Percentiles rank a stretch among this genome's conserved stretches.
Conservation (phyloP, 768 basidiomycete species). For the Trichaptum fuscoviolaceum region DNA sequence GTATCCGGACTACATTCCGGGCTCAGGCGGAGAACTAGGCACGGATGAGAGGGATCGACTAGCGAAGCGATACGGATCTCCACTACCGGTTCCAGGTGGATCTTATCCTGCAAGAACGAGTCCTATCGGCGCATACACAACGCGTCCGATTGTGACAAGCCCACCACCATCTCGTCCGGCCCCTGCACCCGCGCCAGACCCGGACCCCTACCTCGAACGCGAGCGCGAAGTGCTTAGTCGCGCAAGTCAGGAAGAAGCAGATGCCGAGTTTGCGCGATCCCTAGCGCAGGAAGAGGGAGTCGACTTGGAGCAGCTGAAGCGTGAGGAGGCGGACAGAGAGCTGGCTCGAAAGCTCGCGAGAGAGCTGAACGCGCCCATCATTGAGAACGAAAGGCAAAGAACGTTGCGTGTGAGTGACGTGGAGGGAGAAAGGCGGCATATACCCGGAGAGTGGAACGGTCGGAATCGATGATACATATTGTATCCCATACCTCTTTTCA, state of each 20-base stretch:
- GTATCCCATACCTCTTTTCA: no score
- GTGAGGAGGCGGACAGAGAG: slow-evolving; percentile 1
- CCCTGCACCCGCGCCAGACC: slow-evolving; percentile 11
- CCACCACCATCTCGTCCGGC: slow-evolving; percentile 12
- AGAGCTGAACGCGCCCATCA: slow-evolving; percentile 1
- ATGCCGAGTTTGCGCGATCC: slow-evolving; percentile 9
- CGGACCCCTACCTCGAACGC: slow-evolving; percentile 37
- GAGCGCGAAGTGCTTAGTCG: slow-evolving; percentile 14
- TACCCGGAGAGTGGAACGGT: slow-evolving; percentile 1
- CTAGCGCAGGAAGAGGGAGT: slow-evolving; percentile 10
- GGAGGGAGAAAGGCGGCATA: background rate
- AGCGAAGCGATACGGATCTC: background rate
- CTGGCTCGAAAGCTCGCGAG: slow-evolving; percentile 1
- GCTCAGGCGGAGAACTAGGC: background rate
- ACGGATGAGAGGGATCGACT: background rate
- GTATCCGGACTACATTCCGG: background rate
- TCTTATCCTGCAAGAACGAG: background rate
- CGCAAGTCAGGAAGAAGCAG: slow-evolving; percentile 8
- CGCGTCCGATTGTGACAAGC: background rate
- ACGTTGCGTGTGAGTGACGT: background rate
- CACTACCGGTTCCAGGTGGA: background rate
- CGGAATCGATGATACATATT: background rate
- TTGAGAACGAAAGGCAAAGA: background rate
- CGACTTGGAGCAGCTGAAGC: slow-evolving; percentile 12
- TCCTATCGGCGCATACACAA: background rate